A percentile compares a stretch with the other conserved stretches of the same genome.
Evolutionary conservation across 352 stramenopile genomes (phyloP).

Genomic region (Phytopythium litorale): DNA sequence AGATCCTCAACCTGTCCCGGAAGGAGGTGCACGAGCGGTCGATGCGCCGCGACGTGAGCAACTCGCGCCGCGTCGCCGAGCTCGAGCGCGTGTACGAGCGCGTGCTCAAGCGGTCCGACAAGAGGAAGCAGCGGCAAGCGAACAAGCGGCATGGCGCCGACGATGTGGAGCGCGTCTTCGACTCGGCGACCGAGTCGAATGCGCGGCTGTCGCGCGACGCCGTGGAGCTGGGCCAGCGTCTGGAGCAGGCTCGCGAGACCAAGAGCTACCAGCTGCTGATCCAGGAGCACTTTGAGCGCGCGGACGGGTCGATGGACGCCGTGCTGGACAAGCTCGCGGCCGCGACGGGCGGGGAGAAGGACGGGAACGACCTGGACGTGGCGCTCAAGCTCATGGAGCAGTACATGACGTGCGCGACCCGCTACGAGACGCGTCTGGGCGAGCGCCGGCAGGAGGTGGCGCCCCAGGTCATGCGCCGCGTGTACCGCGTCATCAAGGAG

Average conservation of each 20-base stretch:
- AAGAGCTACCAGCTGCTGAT: constrained; percentile 51
- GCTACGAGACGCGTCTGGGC: constrained; percentile 49
- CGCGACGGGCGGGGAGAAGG: constrained; percentile 17
- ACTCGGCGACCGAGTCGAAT: constrained; percentile 15
- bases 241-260: constrained; percentile 33
- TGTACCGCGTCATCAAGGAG: constrained; percentile 51
- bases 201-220: constrained; percentile 26
- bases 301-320: constrained; percentile 36
- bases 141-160: constrained; percentile 16
- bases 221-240: constrained; percentile 33
- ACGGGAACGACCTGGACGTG: constrained; percentile 49
- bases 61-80: constrained; percentile 38
- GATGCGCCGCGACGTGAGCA: constrained; percentile 31
- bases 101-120: constrained; percentile 18
- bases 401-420: constrained; percentile 69
- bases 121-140: constrained; percentile 19
- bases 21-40: constrained; percentile 33
- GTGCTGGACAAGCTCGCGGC: constrained; percentile 44
- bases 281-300: constrained; percentile 37
- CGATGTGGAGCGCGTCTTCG: constrained; percentile 10
- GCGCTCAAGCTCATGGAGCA: constrained; percentile 63
- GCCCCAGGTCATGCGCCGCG: constrained; percentile 62
- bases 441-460: constrained; percentile 42
- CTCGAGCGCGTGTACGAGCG: constrained; percentile 41
- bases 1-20: constrained; percentile 44